phyloP scores from a whole-genome alignment of 2,329 filamentous ascomycete genomes.

The Arthrinium phaeospermum region DNA sequence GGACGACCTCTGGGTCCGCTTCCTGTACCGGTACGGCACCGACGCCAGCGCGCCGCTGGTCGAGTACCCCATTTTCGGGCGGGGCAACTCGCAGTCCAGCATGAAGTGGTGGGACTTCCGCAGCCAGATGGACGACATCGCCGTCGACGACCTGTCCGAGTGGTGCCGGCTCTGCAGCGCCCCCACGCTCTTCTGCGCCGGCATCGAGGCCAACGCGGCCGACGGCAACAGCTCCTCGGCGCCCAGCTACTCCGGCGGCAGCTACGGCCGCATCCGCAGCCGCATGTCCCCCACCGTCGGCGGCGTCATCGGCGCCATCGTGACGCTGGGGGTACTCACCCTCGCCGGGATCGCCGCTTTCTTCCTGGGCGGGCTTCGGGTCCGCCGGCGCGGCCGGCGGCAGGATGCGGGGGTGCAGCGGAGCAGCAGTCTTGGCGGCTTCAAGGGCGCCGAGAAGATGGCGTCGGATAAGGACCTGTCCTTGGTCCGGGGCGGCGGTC shows the following conservation, averaged over 20 bases:
- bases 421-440: slow-evolving; percentile 40
- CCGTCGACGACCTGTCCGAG: slow-evolving; percentile 37
- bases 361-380: slow-evolving; percentile 39
- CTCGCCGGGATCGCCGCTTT: slow-evolving; percentile 30
- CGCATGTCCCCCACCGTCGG: slow-evolving; percentile 46
- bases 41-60: slow-evolving; percentile 41
- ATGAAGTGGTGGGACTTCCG: slow-evolving; percentile 49
- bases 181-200: slow-evolving; percentile 46
- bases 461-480: slow-evolving; percentile 50
- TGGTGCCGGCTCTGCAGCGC: slow-evolving; percentile 54
- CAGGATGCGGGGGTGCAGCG: neutral
- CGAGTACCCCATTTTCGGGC: slow-evolving; percentile 48
- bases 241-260: neutral
- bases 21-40: slow-evolving; percentile 59
- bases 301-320: slow-evolving; percentile 53
- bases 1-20: slow-evolving; percentile 57
- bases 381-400: slow-evolving; percentile 20
- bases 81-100: slow-evolving; percentile 37
- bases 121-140: slow-evolving; percentile 42
- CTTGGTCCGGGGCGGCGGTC: slow-evolving; percentile 44
- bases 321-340: slow-evolving; percentile 42
- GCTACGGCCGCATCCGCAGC: neutral
- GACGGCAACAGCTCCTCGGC: neutral
- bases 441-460: slow-evolving; percentile 53
- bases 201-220: slow-evolving; percentile 23